Percentiles rank a stretch among this genome's conserved stretches.
Conservation (phyloP, 768 basidiomycete species). For the Leucocoprinus sp. region DNA sequence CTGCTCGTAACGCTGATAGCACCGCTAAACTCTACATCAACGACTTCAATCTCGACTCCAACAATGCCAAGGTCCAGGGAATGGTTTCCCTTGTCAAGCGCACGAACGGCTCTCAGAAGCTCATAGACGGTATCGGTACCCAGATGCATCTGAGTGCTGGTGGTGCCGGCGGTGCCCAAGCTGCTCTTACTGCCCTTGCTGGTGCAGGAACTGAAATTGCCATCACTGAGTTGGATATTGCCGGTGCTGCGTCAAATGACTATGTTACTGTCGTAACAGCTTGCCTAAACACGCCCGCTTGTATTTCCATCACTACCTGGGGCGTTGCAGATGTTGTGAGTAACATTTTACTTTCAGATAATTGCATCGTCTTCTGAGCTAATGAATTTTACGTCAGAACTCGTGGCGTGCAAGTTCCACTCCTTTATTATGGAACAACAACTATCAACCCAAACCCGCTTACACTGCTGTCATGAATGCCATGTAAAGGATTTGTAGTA, state of each 20-base stretch:
- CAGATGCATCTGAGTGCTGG: constrained; percentile 35
- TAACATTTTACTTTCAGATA: not conserved
- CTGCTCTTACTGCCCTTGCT: constrained; percentile 36
- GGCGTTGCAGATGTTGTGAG: constrained; percentile 39
- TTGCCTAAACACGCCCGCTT: constrained; percentile 34
- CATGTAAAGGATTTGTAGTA: not conserved
- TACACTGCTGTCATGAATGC: constrained; percentile 19
- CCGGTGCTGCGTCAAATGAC: constrained; percentile 29
- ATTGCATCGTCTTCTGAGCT: not conserved
- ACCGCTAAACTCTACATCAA: constrained; percentile 32
- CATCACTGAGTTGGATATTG: constrained; percentile 42
- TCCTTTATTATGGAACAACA: constrained; percentile 22
- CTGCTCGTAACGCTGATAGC: constrained; percentile 35
- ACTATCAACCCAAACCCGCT: constrained; percentile 20
- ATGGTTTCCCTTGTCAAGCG: constrained; percentile 33
- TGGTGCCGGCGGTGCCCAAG: constrained; percentile 25
- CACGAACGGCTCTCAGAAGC: constrained; percentile 27
- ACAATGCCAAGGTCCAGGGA: constrained; percentile 36
- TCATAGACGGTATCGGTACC: constrained; percentile 45
- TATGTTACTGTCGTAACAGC: constrained; percentile 37
- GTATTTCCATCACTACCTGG: constrained; percentile 42
- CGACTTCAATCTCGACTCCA: constrained; percentile 43
- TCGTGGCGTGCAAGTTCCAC: constrained; percentile 19
- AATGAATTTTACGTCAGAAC: constrained; percentile 14
- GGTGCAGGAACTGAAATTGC: constrained; percentile 37